A percentile compares a stretch with the other conserved stretches of the same genome.
Conservation (phyloP, 805 yeast genomes). For the Clavispora vitiphila region DNA sequence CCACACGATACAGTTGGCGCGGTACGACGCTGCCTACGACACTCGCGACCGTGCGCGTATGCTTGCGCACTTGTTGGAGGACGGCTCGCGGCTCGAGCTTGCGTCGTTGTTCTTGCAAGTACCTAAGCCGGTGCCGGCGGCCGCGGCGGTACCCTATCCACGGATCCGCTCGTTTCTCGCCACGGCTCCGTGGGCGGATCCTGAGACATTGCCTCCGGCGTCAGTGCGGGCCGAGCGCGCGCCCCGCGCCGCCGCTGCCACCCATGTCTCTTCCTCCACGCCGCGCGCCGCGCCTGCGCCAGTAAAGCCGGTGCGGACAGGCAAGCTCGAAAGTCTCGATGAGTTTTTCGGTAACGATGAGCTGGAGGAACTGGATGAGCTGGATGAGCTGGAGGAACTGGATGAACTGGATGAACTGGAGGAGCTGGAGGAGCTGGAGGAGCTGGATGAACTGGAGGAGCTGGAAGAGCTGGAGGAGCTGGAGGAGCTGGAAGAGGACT, state of each 20-base stretch:
- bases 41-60: constrained; percentile 82
- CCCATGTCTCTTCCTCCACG: neutral
- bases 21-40: constrained; percentile 71
- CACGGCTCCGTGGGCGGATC: constrained; percentile 43
- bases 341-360: constrained; percentile 62
- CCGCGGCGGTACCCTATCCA: constrained; percentile 17
- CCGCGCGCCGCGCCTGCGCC: constrained; percentile 7
- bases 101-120: constrained; percentile 71
- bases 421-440: neutral
- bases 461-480: neutral
- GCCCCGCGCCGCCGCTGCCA: neutral
- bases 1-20: constrained; percentile 56
- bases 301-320: constrained; percentile 14
- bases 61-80: constrained; percentile 53
- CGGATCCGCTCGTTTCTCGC: neutral
- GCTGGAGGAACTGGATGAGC: constrained; percentile 18
- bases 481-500: neutral
- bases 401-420: no score
- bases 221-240: constrained; percentile 20
- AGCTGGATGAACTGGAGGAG: neutral
- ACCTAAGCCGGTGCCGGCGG: constrained; percentile 61
- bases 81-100: constrained; percentile 43
- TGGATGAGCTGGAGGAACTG: constrained; percentile 1
- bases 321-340: constrained; percentile 72
- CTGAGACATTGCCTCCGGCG: constrained; percentile 23